These are phyloP conservation scores for Triglochin maritima DNA, from an alignment of 106 monocot species.

Conservation along the genomic window DNA sequence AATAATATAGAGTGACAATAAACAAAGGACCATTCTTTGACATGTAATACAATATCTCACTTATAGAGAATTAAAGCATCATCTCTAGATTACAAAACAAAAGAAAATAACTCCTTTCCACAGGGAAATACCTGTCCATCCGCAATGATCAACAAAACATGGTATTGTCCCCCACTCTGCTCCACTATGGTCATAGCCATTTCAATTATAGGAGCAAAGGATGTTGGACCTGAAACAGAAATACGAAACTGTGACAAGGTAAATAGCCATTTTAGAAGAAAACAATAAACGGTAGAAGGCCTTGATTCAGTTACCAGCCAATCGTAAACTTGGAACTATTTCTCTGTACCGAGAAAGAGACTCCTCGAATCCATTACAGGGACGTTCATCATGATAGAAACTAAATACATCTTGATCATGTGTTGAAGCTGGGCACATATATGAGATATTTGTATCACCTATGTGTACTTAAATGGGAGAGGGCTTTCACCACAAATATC, in stretches of 20 bases:
- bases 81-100: neutral
- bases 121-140: slow-evolving; percentile 68
- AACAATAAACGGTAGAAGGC: neutral
- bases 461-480: neutral
- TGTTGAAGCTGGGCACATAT: slow-evolving; percentile 19
- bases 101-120: neutral
- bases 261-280: neutral
- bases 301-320: slow-evolving; percentile 15
- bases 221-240: slow-evolving; percentile 49
- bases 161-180: slow-evolving; percentile 74
- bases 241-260: neutral
- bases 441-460: neutral
- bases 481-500: neutral
- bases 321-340: slow-evolving; percentile 23
- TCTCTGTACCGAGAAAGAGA: slow-evolving; percentile 23
- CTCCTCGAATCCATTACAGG: slow-evolving; percentile 33
- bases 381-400: slow-evolving; percentile 27
- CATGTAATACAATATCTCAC: too few relatives aligned
- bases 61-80: too few relatives aligned
- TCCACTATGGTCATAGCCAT: slow-evolving; percentile 71
- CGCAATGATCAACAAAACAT: slow-evolving; percentile 80
- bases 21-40: too few relatives aligned
- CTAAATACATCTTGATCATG: slow-evolving; percentile 38
- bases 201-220: slow-evolving; percentile 76
- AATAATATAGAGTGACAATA: too few relatives aligned